Evolutionary conservation across 192 early-diverging fungal species (phyloP).

Genomic region (Coemansia sp.): DNA sequence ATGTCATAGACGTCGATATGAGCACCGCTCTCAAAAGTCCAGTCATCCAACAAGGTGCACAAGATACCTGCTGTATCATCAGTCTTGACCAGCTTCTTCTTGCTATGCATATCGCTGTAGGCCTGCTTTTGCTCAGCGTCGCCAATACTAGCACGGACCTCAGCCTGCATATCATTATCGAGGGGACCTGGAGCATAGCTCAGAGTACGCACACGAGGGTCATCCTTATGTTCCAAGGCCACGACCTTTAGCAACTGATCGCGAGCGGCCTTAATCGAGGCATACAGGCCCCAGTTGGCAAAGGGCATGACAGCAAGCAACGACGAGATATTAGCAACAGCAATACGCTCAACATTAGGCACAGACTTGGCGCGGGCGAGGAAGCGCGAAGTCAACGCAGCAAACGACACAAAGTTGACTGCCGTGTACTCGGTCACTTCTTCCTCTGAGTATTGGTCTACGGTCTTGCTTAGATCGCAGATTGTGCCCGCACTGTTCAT

Average conservation of each 20-base stretch:
- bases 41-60: constrained; percentile 58
- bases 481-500: constrained; percentile 79
- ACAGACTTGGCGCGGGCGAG: constrained; percentile 12
- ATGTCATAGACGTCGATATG: constrained; percentile 73
- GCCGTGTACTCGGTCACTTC: constrained; percentile 56
- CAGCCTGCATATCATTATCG: constrained; percentile 78
- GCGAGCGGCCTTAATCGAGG: constrained; percentile 77
- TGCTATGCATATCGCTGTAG: constrained; percentile 64
- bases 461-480: constrained; percentile 63
- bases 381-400: constrained; percentile 49
- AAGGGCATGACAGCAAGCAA: constrained; percentile 71
- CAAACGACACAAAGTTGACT: constrained; percentile 62
- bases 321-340: constrained; percentile 79
- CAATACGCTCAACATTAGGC: constrained; percentile 17
- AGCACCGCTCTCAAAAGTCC: constrained; percentile 60
- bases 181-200: constrained; percentile 90
- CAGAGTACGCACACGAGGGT: constrained; percentile 59
- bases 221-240: constrained; percentile 64
- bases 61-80: constrained; percentile 64
- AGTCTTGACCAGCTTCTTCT: constrained; percentile 68
- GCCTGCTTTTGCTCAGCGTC: constrained; percentile 61
- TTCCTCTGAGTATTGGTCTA: constrained; percentile 52
- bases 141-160: constrained; percentile 68
- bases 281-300: constrained; percentile 81
- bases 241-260: constrained; percentile 71